A percentile compares a stretch with the other conserved stretches of the same genome.
Evolutionary conservation across 2,329 filamentous ascomycete genomes (phyloP).

Genomic region (Alternaria novae-zelandiae): DNA sequence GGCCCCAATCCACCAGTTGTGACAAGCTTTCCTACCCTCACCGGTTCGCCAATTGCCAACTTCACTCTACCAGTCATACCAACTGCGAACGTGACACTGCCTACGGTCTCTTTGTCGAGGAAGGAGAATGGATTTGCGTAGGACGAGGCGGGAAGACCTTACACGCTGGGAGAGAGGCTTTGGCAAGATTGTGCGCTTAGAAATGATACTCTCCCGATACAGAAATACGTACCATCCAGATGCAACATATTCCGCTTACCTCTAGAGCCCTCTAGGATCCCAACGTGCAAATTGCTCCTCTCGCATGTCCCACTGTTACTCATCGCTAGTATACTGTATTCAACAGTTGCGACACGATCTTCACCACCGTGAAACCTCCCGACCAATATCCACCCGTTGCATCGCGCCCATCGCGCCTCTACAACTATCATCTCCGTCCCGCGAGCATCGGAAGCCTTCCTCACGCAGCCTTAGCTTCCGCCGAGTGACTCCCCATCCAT

Average conservation of each 20-base stretch:
- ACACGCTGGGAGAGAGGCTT: neutral
- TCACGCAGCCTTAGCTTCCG: constrained; percentile 8
- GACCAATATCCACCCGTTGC: neutral
- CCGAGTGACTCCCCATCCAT: neutral
- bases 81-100: constrained; percentile 4
- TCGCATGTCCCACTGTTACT: neutral
- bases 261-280: neutral
- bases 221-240: neutral
- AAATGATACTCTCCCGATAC: neutral
- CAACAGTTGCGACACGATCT: neutral
- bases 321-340: neutral
- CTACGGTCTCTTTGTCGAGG: neutral
- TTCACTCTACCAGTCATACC: constrained; percentile 6
- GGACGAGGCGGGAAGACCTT: neutral
- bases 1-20: constrained; percentile 13
- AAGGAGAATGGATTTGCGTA: neutral
- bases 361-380: neutral
- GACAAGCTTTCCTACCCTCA: constrained; percentile 2
- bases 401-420: neutral
- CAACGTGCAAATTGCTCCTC: neutral
- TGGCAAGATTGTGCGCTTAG: neutral
- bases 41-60: constrained; percentile 3
- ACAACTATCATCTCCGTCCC: neutral
- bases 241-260: neutral
- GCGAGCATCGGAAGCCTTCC: constrained; percentile 2